Percentiles rank a stretch among this genome's conserved stretches.
phyloP scores from a whole-genome alignment of 208 protist genomes.

The Wallacemonas collosoma region DNA sequence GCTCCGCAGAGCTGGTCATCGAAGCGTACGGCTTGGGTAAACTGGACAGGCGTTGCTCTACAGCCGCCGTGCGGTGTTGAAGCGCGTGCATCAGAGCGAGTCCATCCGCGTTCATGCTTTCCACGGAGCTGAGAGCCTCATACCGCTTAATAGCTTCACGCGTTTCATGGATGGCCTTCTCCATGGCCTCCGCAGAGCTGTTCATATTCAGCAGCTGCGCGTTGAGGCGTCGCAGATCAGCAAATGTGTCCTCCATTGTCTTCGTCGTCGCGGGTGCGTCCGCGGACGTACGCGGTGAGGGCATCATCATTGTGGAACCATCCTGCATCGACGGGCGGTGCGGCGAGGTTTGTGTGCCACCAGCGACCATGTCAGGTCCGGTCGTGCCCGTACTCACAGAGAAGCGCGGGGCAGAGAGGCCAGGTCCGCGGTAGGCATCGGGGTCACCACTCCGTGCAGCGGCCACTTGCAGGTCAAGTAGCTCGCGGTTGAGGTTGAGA shows the following conservation, averaged over 20 bases:
- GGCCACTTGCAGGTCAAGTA: slow-evolving; percentile 64
- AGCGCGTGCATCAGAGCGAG: slow-evolving; percentile 52
- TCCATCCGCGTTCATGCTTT: slow-evolving; percentile 50
- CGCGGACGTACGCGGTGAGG: slow-evolving; percentile 1
- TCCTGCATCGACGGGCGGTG: slow-evolving; percentile 18
- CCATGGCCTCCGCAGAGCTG: slow-evolving; percentile 72
- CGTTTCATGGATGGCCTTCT: slow-evolving; percentile 70
- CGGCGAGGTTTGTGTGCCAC: slow-evolving; percentile 21
- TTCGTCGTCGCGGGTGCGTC: slow-evolving; percentile 20
- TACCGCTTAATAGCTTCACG: slow-evolving; percentile 65
- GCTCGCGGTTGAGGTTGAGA: slow-evolving; percentile 61
- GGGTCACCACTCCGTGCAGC: slow-evolving; percentile 30
- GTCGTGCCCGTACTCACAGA: slow-evolving; percentile 9
- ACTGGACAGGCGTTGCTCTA: slow-evolving; percentile 57
- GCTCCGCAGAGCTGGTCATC: too few relatives aligned
- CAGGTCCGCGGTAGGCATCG: not conserved
- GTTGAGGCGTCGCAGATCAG: slow-evolving; percentile 65
- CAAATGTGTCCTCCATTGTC: slow-evolving; percentile 53
- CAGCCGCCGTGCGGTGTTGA: slow-evolving; percentile 52
- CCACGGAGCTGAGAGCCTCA: slow-evolving; percentile 35
- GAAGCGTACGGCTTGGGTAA: slow-evolving; percentile 20
- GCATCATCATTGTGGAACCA: slow-evolving; percentile 16
- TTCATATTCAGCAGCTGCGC: slow-evolving; percentile 61
- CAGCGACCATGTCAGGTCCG: not conserved
- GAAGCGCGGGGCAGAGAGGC: not conserved